phyloP scores from a whole-genome alignment of 139 green algal genomes.

The Chlorella sp. region DNA sequence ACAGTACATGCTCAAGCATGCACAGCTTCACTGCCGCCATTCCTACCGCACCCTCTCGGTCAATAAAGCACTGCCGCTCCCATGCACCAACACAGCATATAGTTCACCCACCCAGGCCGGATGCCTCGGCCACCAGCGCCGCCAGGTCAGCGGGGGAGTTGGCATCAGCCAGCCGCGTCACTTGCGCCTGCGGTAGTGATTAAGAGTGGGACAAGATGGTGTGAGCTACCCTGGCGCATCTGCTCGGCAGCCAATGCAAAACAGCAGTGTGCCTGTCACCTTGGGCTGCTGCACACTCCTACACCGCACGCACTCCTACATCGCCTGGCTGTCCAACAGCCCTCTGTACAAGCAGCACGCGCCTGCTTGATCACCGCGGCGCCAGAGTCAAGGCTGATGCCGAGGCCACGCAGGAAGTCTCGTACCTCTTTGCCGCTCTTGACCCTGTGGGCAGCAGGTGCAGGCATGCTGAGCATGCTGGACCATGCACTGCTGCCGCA shows the following conservation, averaged over 20 bases:
- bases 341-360: background rate
- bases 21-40: too few species aligned
- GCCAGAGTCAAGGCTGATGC: slow-evolving; percentile 41
- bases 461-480: background rate
- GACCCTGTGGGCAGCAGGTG: slow-evolving; percentile 20
- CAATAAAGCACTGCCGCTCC: background rate
- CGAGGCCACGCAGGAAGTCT: slow-evolving; percentile 40
- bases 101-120: slow-evolving; percentile 41
- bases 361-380: slow-evolving; percentile 54
- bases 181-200: background rate
- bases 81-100: background rate
- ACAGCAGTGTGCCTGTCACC: too few species aligned
- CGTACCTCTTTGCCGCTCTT: slow-evolving; percentile 22
- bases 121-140: slow-evolving; percentile 47
- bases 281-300: too few species aligned
- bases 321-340: too few species aligned
- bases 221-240: background rate
- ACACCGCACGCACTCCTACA: too few species aligned
- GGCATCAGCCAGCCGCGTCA: slow-evolving; percentile 19
- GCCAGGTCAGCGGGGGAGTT: slow-evolving; percentile 23
- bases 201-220: too few species aligned
- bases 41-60: too few species aligned
- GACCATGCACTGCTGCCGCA: too few species aligned
- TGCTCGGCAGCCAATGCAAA: background rate
- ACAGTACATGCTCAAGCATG: too few species aligned